phyloP scores from a whole-genome alignment of 148 eudicot species.

The Rhododendron mucronatum region DNA sequence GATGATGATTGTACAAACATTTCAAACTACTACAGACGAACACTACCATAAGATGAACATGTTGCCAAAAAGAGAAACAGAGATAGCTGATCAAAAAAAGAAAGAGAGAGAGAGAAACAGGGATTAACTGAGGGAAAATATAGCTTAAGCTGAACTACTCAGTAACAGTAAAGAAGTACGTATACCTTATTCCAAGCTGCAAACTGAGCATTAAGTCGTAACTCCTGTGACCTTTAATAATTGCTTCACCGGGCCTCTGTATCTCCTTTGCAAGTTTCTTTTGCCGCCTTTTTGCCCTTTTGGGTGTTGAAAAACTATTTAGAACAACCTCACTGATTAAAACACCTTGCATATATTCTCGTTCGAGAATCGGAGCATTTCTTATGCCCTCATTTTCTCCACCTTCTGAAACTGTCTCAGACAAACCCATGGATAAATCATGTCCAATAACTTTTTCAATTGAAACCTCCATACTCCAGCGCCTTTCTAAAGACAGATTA shows the following conservation, averaged over 20 bases:
- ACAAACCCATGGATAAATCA: constrained; percentile 36
- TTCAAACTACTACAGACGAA: background rate
- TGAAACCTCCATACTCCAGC: constrained; percentile 91
- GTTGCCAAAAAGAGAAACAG: background rate
- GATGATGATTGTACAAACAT: background rate
- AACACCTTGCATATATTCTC: constrained; percentile 99
- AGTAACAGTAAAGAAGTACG: constrained; percentile 6
- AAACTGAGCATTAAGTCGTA: constrained; percentile 96
- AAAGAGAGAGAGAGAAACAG: background rate
- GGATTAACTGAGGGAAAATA: background rate
- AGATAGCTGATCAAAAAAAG: too few relatives aligned
- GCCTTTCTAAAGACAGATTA: constrained; percentile 68
- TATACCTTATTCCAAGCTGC: constrained; percentile 97
- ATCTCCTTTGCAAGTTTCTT: constrained; percentile 71
- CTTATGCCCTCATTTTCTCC: constrained; percentile 39
- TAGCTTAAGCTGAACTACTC: background rate
- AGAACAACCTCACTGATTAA: constrained; percentile 83
- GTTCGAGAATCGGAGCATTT: constrained; percentile 63
- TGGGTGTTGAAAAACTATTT: constrained; percentile 53
- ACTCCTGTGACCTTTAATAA: constrained; percentile 97
- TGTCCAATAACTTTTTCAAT: constrained; percentile 79
- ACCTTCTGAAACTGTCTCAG: constrained; percentile 42
- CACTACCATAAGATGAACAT: background rate
- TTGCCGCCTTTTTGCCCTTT: constrained; percentile 61
- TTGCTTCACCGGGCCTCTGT: constrained; percentile 89